Percentiles rank a stretch among this genome's conserved stretches.
Evolutionary conservation across 2,329 filamentous ascomycete species (phyloP).

Genomic region (Erysiphe pulchra): DNA sequence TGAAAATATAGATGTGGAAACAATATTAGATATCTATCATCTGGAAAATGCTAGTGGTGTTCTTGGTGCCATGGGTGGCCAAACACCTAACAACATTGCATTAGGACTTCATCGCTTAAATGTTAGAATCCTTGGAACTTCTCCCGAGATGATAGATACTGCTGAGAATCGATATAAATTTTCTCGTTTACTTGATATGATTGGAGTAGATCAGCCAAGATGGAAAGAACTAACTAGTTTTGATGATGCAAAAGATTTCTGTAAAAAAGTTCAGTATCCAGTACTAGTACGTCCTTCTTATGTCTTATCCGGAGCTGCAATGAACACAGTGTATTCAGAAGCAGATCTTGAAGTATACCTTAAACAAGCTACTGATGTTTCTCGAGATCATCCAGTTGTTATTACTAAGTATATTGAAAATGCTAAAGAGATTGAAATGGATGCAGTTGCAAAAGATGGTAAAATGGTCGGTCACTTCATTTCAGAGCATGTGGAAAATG

Average conservation of each 20-base stretch:
- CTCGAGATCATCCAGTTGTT: conserved; percentile 83
- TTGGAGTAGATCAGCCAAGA: conserved; percentile 81
- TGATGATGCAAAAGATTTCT: conserved; percentile 70
- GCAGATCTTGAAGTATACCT: conserved; percentile 76
- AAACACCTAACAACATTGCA: conserved; percentile 95
- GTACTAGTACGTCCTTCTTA: conserved; percentile 91
- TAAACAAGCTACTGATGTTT: conserved; percentile 76
- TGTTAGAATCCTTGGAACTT: conserved; percentile 82
- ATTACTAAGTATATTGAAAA: conserved; percentile 99
- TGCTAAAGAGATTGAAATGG: conserved; percentile 99
- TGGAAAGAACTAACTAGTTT: conserved; percentile 98
- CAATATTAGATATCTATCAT: conserved; percentile 78
- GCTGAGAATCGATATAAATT: conserved; percentile 98
- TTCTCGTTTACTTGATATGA: conserved; percentile 87
- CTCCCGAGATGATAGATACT: conserved; percentile 94
- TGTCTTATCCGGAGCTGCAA: conserved; percentile 85
- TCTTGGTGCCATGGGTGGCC: conserved; percentile 86
- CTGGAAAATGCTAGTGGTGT: conserved; percentile 64
- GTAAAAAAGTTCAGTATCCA: conserved; percentile 68
- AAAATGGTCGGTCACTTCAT: conserved; percentile 86
- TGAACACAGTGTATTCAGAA: conserved; percentile 98
- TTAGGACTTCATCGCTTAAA: conserved; percentile 69
- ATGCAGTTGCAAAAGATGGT: conserved; percentile 79
- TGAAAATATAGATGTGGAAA: conserved; percentile 81
- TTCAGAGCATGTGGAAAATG: conserved; percentile 96